Base-by-base conservation (phyloP, 495 filamentous ascomycete species). In the Lepraria neglecta region DNA sequence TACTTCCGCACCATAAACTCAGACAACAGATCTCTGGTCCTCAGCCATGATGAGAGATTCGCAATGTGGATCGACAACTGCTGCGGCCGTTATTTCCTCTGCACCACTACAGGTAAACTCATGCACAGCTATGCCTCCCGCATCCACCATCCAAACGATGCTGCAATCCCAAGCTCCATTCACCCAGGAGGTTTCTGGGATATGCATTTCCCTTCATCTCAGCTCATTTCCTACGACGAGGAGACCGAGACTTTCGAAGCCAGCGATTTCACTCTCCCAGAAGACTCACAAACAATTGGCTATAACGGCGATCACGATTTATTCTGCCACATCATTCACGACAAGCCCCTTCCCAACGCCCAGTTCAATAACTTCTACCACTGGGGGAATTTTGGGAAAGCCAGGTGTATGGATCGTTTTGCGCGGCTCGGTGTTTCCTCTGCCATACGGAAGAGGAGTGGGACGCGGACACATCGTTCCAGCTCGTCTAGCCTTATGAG, bases 121-220 rank as follows among this genome's bases (percentile, higher is more conserved):
- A 0, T 50, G 11, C 11, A 50, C 7, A 50, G 21, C 6, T 28
- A 50, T 28, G 15, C 3, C 9, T 5, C 12, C 21, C 0, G 28
- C 0, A 11, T 2, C 15, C 21, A 6, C 0, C 19, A 9, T 5
- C 6, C 9, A 12, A 27, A 0, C 7, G 1, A 17, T 1, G 3
- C 14, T 4, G 19, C 21, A 24, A 28, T 27, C 4, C 6, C 46
- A 14, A 50, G 46, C 46, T 24, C 15, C 19, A 50, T 5, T 14
- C 10, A 28, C 9, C 11, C 28, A 50, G 21, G 46, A 27, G 3
- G 0, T 28, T 50, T 24, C 46, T 19, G 46, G 15, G 12, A 24
- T 15, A 4, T 12, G 11, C 11, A 28, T 15, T 24, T 27, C 46
- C 3, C 2, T 0, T 50, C 15, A 27, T 24, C 21, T 14, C 11